phyloP scores from a whole-genome alignment of 148 eudicot species.

The Heliamphora exappendiculata region DNA sequence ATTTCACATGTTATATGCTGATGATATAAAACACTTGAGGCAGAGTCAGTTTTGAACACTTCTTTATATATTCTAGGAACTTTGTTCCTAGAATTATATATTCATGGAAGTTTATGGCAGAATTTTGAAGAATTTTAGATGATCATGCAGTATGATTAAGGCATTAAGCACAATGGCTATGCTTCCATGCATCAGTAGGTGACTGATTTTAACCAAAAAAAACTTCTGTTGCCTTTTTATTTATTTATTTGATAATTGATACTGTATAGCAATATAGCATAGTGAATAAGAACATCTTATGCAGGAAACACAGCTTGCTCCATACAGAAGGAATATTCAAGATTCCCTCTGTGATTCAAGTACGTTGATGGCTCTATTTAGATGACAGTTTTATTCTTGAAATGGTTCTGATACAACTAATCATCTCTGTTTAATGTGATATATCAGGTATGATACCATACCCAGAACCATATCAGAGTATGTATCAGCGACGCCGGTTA shows the following conservation, averaged over 20 bases:
- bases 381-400: neutral
- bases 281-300: conserved; percentile 11
- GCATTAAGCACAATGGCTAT: neutral
- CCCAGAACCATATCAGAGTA: conserved; percentile 88
- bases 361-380: conserved; percentile 27
- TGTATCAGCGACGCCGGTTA: conserved; percentile 74
- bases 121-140: no score
- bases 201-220: conserved; percentile 3
- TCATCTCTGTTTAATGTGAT: conserved; percentile 5
- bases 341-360: conserved; percentile 93
- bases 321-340: conserved; percentile 69
- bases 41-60: no score
- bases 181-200: neutral
- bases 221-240: neutral
- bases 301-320: conserved; percentile 87
- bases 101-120: no score
- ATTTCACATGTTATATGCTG: neutral
- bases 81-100: no score
- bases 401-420: neutral
- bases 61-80: no score
- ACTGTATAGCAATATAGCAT: conserved; percentile 2
- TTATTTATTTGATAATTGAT: neutral
- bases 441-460: conserved; percentile 87
- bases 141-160: no score
- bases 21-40: neutral